A percentile compares a stretch with the other conserved stretches of the same genome.
Conservation (phyloP, 106 monocot genomes). For the Triglochin maritima region DNA sequence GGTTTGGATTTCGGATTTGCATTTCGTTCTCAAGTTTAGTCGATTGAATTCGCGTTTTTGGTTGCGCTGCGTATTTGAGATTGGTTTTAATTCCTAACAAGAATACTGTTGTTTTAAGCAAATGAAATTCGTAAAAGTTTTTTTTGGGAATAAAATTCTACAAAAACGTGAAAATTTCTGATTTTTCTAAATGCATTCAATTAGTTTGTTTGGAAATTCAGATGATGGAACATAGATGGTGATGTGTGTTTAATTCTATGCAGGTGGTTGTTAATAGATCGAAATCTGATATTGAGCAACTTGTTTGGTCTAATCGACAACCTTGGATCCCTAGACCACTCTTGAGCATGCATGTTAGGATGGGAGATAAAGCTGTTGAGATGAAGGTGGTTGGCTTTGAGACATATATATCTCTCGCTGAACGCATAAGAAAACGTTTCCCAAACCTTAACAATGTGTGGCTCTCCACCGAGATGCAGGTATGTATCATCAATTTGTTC, state of each 20-base stretch:
- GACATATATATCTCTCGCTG: slow-evolving; percentile 63
- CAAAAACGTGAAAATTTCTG: too few species aligned
- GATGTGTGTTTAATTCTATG: neutral
- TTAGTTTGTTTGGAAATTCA: too few species aligned
- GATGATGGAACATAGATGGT: too few species aligned
- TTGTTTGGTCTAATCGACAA: slow-evolving; percentile 64
- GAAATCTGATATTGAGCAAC: slow-evolving; percentile 36
- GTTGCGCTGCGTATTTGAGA: too few species aligned
- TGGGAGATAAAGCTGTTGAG: slow-evolving; percentile 90
- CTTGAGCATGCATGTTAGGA: slow-evolving; percentile 79
- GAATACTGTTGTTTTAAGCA: too few species aligned
- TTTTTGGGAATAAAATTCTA: too few species aligned
- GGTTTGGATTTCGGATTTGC: too few species aligned
- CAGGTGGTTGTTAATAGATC: slow-evolving; percentile 33
- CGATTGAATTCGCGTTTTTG: too few species aligned
- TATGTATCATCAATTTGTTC: neutral
- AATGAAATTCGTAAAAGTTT: too few species aligned
- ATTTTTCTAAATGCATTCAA: too few species aligned
- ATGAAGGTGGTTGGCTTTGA: slow-evolving; percentile 76
- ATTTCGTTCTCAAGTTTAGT: too few species aligned
- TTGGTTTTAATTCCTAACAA: too few species aligned
- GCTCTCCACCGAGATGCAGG: slow-evolving; percentile 93
- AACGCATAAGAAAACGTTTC: slow-evolving; percentile 39
- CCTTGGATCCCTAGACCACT: slow-evolving; percentile 78
- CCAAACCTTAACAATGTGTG: slow-evolving; percentile 60